Base-by-base conservation (phyloP, 2,329 filamentous ascomycete genomes). In the Plectosphaerella plurivora region DNA sequence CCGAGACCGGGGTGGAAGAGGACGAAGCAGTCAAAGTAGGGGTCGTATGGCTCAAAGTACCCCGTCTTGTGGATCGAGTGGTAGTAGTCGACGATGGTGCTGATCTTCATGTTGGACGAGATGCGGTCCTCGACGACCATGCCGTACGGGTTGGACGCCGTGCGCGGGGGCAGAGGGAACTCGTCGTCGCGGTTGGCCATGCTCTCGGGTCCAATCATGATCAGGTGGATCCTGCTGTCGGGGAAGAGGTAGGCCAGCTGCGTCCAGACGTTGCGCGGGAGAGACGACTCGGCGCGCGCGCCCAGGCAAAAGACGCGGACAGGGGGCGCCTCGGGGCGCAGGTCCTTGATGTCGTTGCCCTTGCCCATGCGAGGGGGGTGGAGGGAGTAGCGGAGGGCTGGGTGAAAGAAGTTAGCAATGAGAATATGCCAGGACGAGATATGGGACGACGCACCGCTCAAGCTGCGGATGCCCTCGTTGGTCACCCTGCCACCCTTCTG, bases 21-120 rank as follows among this genome's bases (percentile, higher is more conserved):
- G 63, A 99, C 86, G 66, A 99, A 96, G 70, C 89, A 94, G 75
- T 99, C 94, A 69, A 99, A 96, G 74, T 99, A 99, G 1, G 94
- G 94, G 66, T 99, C 94, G 66, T 95, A 97, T 0, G 95, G 94
- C 53, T 89, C 84, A 73, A 97, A 99, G 66, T 92, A 82, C 47
- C 91, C 88, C 0, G 93, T 89, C 67, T 91, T 84, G 73, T 99
- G 93, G 61, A 99, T 83, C 3, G 90, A 97, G 71, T 99, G 93
- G 75, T 95, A 99, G 74, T 99, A 97, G 62, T 99, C 94, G 49
- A 97, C 93, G 64, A 92, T 96, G 1, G 95, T 99, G 68, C 88
- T 94, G 64, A 99, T 96, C 76, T 99, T 99, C 83, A 97, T 85
- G 59, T 88, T 87, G 51, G 88, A 85, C 65, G 88, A 90, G 9